Base-by-base conservation (phyloP, 768 basidiomycete genomes). In the Pleurotus tuber-regium region DNA sequence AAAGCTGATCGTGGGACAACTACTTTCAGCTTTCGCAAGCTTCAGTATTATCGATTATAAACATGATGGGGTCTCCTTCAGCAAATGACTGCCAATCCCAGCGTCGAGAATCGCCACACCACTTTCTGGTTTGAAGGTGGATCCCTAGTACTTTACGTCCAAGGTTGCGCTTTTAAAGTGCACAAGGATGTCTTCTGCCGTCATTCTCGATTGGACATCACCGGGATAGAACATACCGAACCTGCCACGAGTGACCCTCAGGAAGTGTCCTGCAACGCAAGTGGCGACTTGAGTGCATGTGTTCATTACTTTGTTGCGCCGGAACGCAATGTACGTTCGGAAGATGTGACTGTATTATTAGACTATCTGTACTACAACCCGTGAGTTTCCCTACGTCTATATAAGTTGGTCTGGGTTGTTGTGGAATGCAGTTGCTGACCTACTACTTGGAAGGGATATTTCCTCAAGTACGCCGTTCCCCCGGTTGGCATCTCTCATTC, bases 51-150 rank as follows among this genome's bases (percentile, higher is more conserved):
- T n/a, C n/a, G n/a, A n/a, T n/a, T n/a, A n/a, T n/a, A n/a, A n/a
- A n/a, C n/a, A n/a, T n/a, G n/a, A n/a, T n/a, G n/a, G n/a, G n/a
- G n/a, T n/a, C n/a, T n/a, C n/a, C n/a, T n/a, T n/a, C n/a, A n/a
- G n/a, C n/a, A n/a, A n/a, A n/a, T n/a, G n/a, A n/a, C n/a, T n/a
- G n/a, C n/a, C n/a, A n/a, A n/a, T n/a, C n/a, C n/a, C n/a, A n/a
- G n/a, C n/a, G n/a, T n/a, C 25, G 25, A 9, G 59, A 61, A 4
- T 60, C 65, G 31, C 36, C 81, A 86, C 61, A 72, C 76, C 0
- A 64, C 66, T 19, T 85, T 79, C 61, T 88, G 84, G 84, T 80
- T 87, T 56, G 72, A 82, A 28, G 86, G 88, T 59, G 87, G 82
- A 53, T 80, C 80, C 16, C 61, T 86, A 10, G 64, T 84, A 25